Percentiles rank a stretch among this genome's conserved stretches.
phyloP scores from a whole-genome alignment of 768 basidiomycete species.

The Tylopilus vinaceipallidus region DNA sequence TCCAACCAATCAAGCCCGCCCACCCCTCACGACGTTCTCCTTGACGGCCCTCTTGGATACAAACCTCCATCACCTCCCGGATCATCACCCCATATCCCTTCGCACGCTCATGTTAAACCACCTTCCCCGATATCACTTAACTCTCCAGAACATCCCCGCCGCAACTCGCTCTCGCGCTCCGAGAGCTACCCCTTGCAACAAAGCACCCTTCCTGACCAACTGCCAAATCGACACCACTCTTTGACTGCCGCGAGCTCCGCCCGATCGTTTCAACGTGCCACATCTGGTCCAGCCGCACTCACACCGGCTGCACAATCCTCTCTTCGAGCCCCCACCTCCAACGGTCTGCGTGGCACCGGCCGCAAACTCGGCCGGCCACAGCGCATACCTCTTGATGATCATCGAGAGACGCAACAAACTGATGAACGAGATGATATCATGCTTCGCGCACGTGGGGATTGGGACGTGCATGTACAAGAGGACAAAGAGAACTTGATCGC shows the following conservation, averaged over 20 bases:
- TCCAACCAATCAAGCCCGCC: slow-evolving; percentile 39
- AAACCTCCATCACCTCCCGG: slow-evolving; percentile 28
- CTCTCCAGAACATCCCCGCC: slow-evolving; percentile 39
- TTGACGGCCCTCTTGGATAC: slow-evolving; percentile 23
- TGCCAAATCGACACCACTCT: slow-evolving; percentile 30
- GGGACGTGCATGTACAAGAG: slow-evolving; percentile 31
- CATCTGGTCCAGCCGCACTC: slow-evolving; percentile 53
- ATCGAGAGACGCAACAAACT: slow-evolving; percentile 29
- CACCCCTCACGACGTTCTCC: slow-evolving; percentile 37
- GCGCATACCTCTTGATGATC: slow-evolving; percentile 38
- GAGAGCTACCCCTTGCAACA: slow-evolving; percentile 58
- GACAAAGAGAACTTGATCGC: slow-evolving; percentile 41
- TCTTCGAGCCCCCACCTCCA: slow-evolving; percentile 30
- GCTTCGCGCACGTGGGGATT: slow-evolving; percentile 28
- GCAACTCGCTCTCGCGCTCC: slow-evolving; percentile 60
- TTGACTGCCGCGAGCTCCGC: slow-evolving; percentile 20
- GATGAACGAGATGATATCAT: slow-evolving; percentile 37
- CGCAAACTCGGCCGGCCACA: slow-evolving; percentile 36
- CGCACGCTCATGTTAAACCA: slow-evolving; percentile 25
- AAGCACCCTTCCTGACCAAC: slow-evolving; percentile 29
- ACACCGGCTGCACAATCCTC: slow-evolving; percentile 31
- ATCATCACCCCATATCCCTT: slow-evolving; percentile 15
- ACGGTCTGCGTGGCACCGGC: slow-evolving; percentile 33
- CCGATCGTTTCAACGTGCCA: slow-evolving; percentile 65
- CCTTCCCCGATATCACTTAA: slow-evolving; percentile 36